A percentile compares a stretch with the other conserved stretches of the same genome.
Evolutionary conservation across 2,329 filamentous ascomycete genomes (phyloP).

Genomic region (Neonectria ditissima): DNA sequence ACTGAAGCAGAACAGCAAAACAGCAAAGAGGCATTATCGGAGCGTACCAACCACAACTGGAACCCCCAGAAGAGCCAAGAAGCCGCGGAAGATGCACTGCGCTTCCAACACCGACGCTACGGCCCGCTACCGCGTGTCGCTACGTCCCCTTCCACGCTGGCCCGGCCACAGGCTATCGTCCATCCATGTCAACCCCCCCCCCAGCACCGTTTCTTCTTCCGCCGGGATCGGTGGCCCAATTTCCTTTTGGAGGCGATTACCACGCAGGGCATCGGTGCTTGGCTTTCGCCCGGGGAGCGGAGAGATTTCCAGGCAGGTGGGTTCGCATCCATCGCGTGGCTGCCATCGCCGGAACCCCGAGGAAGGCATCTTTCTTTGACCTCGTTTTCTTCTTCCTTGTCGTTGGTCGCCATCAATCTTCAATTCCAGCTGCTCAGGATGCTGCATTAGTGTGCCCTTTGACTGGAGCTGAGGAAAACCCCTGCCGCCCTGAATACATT

Average conservation of each 20-base stretch:
- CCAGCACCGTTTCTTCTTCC: background rate
- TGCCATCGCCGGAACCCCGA: background rate
- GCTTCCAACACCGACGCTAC: background rate
- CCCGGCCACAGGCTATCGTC: background rate
- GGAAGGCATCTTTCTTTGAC: background rate
- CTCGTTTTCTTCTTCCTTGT: too few species aligned
- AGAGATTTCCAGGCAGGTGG: background rate
- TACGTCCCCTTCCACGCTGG: conserved; percentile 3
- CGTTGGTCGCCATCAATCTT: background rate
- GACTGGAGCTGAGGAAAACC: background rate
- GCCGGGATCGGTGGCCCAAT: background rate
- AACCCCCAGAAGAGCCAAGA: too few species aligned
- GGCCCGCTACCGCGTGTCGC: conserved; percentile 1
- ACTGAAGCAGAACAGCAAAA: background rate
- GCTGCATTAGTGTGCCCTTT: background rate
- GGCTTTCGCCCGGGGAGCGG: conserved; percentile 1
- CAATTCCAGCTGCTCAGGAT: background rate
- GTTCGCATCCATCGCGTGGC: background rate
- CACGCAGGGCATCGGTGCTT: conserved; percentile 6
- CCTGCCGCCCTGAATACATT: background rate
- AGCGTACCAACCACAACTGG: too few species aligned
- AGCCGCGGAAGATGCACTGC: background rate
- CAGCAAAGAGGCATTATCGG: background rate
- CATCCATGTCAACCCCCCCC: background rate
- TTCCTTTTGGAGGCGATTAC: conserved; percentile 1